Evolutionary conservation across 169 alveolate species (phyloP), one percentile per base, ranked within the genome.

Genomic region (Amoebophrya sp.): DNA sequence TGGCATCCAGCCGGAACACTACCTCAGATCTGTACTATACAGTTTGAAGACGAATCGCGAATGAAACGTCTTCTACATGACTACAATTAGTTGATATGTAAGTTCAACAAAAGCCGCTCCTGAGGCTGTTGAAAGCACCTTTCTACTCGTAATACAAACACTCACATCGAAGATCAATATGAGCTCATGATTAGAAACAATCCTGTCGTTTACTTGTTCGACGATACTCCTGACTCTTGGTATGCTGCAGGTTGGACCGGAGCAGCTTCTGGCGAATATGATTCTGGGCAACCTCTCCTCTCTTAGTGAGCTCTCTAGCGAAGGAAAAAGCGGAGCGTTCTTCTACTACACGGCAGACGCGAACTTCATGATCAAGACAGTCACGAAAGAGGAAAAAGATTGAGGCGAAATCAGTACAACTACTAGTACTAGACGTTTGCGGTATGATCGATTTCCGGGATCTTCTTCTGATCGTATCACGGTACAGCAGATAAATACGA

Each of bases 251-350:
- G n/a, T 90, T 36, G 92, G 92, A 12, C 92, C 92, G 55, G 92
- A 90, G 47, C 92, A 90, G 40, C 77, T 91, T 26, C 83, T 96
- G 89, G 98, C 99, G 47, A 97, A 97, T 92, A 96, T 98, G 97
- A 96, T 97, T n/a, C 95, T 97, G 93, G 99, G 99, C n/a, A 98
- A 98, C 93, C 96, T 98, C 78, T 95, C 98, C 83, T 96, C 99
- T 3, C 95, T 98, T 89, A 96, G 98, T 55, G 99, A 98, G 94
- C 94, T 97, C 89, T 96, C 97, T 78, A 95, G 99, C 14, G 98
- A 98, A 92, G 99, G 99, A 24, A 97, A 97, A 93, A 96, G 98
- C 93, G 99, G 99, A 24, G 96, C 99, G 23, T 97, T 98, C 92
- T 98, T 98, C 93, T 98, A 98, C 94, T 98, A 97, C 94, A 97